These are phyloP conservation scores for Kwoniella sp. DNA, from an alignment of 768 basidiomycete genomes.

Conservation along the genomic window DNA sequence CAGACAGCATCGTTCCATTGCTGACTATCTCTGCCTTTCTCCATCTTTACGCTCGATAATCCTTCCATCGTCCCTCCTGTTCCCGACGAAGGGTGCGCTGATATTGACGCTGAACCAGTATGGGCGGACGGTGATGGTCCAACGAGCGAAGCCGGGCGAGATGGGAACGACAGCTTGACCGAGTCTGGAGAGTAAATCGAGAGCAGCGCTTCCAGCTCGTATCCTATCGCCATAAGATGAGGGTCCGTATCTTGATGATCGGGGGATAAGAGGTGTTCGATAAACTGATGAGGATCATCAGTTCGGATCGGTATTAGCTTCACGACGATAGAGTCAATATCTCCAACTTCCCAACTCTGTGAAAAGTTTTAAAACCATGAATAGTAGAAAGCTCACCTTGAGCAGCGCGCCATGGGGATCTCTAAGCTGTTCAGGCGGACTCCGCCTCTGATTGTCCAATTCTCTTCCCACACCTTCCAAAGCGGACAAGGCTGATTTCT, in stretches of 20 bases:
- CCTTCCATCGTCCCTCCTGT: background rate
- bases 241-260: conserved; percentile 43
- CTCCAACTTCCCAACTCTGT: too few species aligned
- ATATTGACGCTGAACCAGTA: conserved; percentile 2
- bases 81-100: background rate
- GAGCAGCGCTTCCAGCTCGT: conserved; percentile 53
- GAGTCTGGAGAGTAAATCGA: conserved; percentile 45
- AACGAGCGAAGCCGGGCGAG: conserved; percentile 34
- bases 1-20: conserved; percentile 36
- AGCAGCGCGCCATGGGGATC: conserved; percentile 32
- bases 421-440: conserved; percentile 23
- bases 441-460: conserved; percentile 14
- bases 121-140: conserved; percentile 8
- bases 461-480: conserved; percentile 12
- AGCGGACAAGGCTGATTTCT: background rate
- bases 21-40: conserved; percentile 20
- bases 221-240: conserved; percentile 45
- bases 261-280: conserved; percentile 39
- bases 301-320: conserved; percentile 2
- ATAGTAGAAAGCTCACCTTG: conserved; percentile 21
- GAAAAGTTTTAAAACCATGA: too few species aligned
- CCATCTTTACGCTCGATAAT: background rate
- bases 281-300: conserved; percentile 35
- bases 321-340: too few species aligned
- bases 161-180: conserved; percentile 36